Evolutionary conservation across 805 yeast genomes (phyloP).

Genomic region (Ogataea corticis): DNA sequence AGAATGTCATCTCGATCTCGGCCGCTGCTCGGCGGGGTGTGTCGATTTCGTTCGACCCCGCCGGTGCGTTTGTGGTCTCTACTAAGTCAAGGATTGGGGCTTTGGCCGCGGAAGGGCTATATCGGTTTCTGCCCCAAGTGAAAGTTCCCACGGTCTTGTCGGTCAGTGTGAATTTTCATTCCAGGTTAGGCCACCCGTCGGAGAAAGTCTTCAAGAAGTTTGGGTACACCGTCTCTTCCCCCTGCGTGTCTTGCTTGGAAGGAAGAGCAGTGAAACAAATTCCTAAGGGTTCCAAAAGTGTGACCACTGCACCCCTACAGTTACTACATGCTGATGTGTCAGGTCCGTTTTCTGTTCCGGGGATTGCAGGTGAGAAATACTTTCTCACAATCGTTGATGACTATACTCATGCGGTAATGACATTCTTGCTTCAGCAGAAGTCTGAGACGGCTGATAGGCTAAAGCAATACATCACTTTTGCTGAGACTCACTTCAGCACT

Average conservation of each 20-base stretch:
- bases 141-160: background rate
- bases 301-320: conserved; percentile 1
- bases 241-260: background rate
- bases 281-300: too few relatives aligned
- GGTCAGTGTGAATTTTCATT: too few relatives aligned
- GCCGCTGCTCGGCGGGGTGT: background rate
- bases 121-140: background rate
- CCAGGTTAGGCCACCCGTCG: background rate
- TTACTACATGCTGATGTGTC: conserved; percentile 3
- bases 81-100: background rate
- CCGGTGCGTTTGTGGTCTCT: background rate
- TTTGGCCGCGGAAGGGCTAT: background rate
- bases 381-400: too few relatives aligned
- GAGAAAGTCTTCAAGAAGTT: background rate
- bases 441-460: too few relatives aligned
- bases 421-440: too few relatives aligned
- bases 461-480: too few relatives aligned
- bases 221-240: background rate
- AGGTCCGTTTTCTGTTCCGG: conserved; percentile 10
- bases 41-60: too few relatives aligned
- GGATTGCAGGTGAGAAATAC: background rate
- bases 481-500: too few relatives aligned
- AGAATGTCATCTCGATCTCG: background rate
- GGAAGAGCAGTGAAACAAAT: background rate
- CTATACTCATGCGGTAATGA: too few relatives aligned